Evolutionary conservation across 768 basidiomycete species (phyloP).

Genomic region (Lyophyllum decastes): DNA sequence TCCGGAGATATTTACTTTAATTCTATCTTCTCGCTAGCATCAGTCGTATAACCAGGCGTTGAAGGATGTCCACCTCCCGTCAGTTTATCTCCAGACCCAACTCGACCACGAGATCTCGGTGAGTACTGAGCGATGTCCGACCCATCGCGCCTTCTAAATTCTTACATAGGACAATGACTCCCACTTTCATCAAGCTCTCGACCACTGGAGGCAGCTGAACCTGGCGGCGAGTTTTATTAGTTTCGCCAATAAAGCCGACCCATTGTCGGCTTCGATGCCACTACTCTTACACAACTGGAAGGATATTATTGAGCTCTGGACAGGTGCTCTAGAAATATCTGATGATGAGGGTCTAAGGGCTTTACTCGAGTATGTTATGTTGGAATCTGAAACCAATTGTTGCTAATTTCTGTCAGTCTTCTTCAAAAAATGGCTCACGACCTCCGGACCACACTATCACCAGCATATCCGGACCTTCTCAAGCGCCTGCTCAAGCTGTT

Average conservation of each 20-base stretch:
- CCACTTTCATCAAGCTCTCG: conserved; percentile 73
- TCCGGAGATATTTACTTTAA: background rate
- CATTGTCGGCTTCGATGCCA: conserved; percentile 74
- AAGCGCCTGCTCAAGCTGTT: conserved; percentile 57
- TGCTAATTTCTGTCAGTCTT: conserved; percentile 44
- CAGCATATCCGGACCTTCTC: conserved; percentile 59
- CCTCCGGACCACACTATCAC: conserved; percentile 73
- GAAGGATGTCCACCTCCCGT: conserved; percentile 73
- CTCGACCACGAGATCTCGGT: conserved; percentile 65
- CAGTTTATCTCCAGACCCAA: conserved; percentile 54
- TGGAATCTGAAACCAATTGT: background rate
- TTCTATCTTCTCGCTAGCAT: conserved; percentile 42
- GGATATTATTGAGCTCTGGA: conserved; percentile 68
- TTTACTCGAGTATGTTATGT: conserved; percentile 68
- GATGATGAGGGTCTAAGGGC: conserved; percentile 75
- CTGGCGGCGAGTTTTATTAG: conserved; percentile 72
- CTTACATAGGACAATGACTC: conserved; percentile 67
- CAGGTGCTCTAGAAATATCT: conserved; percentile 51
- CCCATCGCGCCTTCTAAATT: conserved; percentile 1
- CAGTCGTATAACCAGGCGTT: conserved; percentile 71
- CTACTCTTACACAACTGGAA: conserved; percentile 80
- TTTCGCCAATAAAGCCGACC: conserved; percentile 63
- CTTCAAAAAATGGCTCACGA: conserved; percentile 80
- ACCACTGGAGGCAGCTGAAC: conserved; percentile 80
- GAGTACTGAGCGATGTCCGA: conserved; percentile 24